A percentile compares a stretch with the other conserved stretches of the same genome.
Conservation (phyloP, 2,329 filamentous ascomycete genomes). For the Penicillium sp. region DNA sequence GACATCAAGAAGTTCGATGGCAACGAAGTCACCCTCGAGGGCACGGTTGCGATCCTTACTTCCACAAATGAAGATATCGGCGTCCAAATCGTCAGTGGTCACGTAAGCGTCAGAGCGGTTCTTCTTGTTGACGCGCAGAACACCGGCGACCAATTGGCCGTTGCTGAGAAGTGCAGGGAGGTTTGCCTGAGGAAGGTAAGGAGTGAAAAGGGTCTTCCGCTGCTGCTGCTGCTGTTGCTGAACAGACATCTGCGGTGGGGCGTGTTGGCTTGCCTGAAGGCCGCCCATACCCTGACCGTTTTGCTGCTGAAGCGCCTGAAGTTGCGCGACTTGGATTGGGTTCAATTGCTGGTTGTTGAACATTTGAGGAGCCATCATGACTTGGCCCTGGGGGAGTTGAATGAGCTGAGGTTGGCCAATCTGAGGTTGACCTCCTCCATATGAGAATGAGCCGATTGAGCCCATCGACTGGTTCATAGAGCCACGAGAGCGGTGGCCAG, state of each 20-base stretch:
- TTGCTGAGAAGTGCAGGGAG: constrained; percentile 87
- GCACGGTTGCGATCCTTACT: constrained; percentile 98
- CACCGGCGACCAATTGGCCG: constrained; percentile 92
- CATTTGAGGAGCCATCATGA: constrained; percentile 80
- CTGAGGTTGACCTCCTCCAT: constrained; percentile 50
- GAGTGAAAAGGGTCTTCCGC: constrained; percentile 97
- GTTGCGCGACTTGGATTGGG: constrained; percentile 82
- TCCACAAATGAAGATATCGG: constrained; percentile 98
- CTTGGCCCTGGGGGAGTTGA: constrained; percentile 79
- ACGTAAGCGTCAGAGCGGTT: constrained; percentile 98
- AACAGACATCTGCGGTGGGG: constrained; percentile 61
- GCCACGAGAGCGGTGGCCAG: constrained; percentile 81
- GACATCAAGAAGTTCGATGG: constrained; percentile 92
- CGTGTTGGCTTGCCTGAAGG: constrained; percentile 70
- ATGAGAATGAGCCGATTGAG: constrained; percentile 84
- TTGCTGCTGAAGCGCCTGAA: constrained; percentile 92
- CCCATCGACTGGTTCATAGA: constrained; percentile 87
- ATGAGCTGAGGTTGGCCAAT: constrained; percentile 78
- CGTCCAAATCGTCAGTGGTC: constrained; percentile 89
- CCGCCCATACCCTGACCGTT: constrained; percentile 74
- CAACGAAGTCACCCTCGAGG: constrained; percentile 92
- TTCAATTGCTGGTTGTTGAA: constrained; percentile 84
- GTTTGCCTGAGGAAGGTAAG: constrained; percentile 92
- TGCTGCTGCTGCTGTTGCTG: constrained; percentile 73
- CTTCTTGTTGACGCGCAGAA: constrained; percentile 98